These are phyloP conservation scores for Calonectria ilicicola DNA, from an alignment of 2,329 filamentous ascomycete species.

Conservation along the genomic window DNA sequence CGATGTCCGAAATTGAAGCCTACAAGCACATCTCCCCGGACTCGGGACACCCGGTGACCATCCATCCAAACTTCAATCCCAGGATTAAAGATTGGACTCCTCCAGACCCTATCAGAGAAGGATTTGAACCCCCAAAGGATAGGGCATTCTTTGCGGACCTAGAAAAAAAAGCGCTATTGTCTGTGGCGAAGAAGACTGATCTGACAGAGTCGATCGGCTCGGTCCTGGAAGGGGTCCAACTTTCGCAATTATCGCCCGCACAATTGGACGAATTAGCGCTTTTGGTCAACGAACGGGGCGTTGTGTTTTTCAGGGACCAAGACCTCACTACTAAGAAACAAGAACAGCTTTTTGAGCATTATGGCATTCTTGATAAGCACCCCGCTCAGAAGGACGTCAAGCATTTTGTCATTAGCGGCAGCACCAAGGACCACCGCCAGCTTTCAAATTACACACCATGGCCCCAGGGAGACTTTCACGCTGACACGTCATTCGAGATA, in stretches of 20 bases:
- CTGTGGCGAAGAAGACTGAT: conserved; percentile 52
- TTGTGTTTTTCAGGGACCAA: conserved; percentile 62
- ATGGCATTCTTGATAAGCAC: conserved; percentile 60
- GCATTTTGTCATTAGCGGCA: conserved; percentile 59
- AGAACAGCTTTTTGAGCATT: conserved; percentile 60
- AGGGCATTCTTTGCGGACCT: conserved; percentile 57
- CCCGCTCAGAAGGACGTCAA: conserved; percentile 53
- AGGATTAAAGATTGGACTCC: conserved; percentile 51
- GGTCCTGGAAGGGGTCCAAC: conserved; percentile 53
- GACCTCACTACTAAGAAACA: conserved; percentile 56
- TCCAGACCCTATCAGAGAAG: conserved; percentile 11
- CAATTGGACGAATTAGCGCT: conserved; percentile 65
- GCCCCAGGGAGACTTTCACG: conserved; percentile 55
- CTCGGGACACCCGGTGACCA: conserved; percentile 58
- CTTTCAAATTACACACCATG: conserved; percentile 55
- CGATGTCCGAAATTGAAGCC: conserved; percentile 53
- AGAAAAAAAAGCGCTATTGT: conserved; percentile 56
- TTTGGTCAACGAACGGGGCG: conserved; percentile 59
- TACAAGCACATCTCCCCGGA: conserved; percentile 61
- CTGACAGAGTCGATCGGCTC: conserved; percentile 59
- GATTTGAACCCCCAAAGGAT: conserved; percentile 34
- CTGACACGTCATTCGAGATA: conserved; percentile 63
- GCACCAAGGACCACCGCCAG: conserved; percentile 58
- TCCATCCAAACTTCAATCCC: conserved; percentile 60
- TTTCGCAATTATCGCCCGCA: conserved; percentile 55